Evolutionary conservation across 768 basidiomycete genomes (phyloP).

Genomic region (Mycena filopes): DNA sequence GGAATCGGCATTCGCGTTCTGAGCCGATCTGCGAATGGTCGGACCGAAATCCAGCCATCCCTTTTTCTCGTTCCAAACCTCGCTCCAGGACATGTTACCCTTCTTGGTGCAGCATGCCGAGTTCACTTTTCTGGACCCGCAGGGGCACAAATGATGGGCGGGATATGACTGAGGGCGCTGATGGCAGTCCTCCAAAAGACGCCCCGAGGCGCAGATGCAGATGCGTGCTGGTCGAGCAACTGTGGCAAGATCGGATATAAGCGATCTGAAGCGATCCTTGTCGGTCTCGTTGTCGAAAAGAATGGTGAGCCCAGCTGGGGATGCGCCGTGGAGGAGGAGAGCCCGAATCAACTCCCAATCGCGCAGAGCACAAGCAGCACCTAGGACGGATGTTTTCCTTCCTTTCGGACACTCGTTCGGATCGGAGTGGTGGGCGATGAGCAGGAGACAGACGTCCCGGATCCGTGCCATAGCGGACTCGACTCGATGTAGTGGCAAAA

Average conservation of each 20-base stretch:
- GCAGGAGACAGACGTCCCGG: neutral
- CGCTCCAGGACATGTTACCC: neutral
- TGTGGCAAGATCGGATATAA: neutral
- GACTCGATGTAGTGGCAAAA: neutral
- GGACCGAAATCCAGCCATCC: neutral
- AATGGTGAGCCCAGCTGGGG: neutral
- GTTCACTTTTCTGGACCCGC: slow-evolving; percentile 1
- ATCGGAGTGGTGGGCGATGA: slow-evolving; percentile 9
- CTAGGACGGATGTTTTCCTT: neutral
- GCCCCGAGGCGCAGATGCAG: slow-evolving; percentile 6
- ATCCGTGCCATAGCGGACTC: neutral
- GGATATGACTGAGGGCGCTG: neutral
- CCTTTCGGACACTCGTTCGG: neutral
- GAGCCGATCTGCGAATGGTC: neutral
- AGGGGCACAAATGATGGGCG: neutral
- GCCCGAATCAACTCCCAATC: neutral
- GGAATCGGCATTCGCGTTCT: neutral
- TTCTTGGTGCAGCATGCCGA: neutral
- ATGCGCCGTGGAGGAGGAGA: slow-evolving; percentile 9
- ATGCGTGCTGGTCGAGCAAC: neutral
- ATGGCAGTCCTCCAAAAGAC: neutral
- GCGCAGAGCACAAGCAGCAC: neutral
- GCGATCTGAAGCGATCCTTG: neutral
- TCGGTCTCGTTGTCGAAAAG: neutral
- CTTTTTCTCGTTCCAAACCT: slow-evolving; percentile 1